Conservation (phyloP, 1,284 basidiomycete species). For the Cystobasidium slooffiae region DNA sequence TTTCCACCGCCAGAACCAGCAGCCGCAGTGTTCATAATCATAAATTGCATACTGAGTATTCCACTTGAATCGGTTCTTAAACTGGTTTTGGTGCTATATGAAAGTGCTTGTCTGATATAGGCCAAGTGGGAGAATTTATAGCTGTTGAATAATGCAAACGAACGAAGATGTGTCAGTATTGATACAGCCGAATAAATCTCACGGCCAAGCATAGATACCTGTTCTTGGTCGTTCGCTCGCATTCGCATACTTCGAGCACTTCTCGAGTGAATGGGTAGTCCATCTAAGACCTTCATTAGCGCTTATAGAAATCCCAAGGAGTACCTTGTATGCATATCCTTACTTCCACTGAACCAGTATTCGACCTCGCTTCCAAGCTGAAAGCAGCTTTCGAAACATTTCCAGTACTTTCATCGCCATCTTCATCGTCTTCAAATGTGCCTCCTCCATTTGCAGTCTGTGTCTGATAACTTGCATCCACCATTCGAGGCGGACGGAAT, state of each 20-base stretch:
- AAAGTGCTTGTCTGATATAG: conserved; percentile 71
- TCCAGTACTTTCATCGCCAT: conserved; percentile 8
- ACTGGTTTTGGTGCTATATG: conserved; percentile 80
- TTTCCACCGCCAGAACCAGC: background rate
- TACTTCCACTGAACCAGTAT: conserved; percentile 39
- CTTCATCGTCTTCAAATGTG: conserved; percentile 32
- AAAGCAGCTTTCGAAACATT: conserved; percentile 28
- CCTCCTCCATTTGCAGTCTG: background rate
- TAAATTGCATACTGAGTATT: conserved; percentile 79
- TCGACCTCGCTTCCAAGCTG: conserved; percentile 34
- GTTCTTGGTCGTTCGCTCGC: conserved; percentile 68
- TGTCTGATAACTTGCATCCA: conserved; percentile 13
- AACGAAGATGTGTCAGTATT: background rate
- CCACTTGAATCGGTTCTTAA: conserved; percentile 79
- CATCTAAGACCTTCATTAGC: conserved; percentile 64
- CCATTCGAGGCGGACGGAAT: conserved; percentile 63
- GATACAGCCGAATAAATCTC: too few relatives aligned
- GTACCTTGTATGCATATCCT: background rate
- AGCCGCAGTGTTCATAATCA: conserved; percentile 66
- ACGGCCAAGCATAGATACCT: too few relatives aligned
- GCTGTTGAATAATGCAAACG: conserved; percentile 58
- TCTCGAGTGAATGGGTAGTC: conserved; percentile 90
- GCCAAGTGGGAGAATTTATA: conserved; percentile 77
- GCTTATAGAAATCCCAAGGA: background rate
- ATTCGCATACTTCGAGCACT: conserved; percentile 85